These are phyloP conservation scores for Torulaspora globosa DNA, from an alignment of 1,139 yeast genomes.

Conservation along the genomic window DNA sequence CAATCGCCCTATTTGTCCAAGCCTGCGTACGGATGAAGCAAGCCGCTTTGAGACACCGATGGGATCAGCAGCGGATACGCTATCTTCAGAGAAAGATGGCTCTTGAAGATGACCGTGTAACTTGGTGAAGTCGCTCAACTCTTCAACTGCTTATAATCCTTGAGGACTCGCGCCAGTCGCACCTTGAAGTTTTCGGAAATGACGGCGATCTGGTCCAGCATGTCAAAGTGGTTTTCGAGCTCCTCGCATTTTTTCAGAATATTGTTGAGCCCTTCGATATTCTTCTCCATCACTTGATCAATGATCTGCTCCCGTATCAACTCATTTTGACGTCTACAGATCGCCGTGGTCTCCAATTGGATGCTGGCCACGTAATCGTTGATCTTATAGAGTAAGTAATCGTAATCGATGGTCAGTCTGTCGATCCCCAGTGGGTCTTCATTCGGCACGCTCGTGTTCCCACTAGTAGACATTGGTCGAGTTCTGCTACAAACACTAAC, in stretches of 20 bases:
- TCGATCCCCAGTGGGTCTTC: conserved; percentile 64
- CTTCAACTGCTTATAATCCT: conserved; percentile 19
- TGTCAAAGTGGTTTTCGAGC: conserved; percentile 59
- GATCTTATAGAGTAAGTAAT: conserved; percentile 58
- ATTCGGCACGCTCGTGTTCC: conserved; percentile 14
- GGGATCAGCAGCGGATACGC: conserved; percentile 29
- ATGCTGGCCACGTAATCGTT: conserved; percentile 47
- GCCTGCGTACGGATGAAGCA: conserved; percentile 33
- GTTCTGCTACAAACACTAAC: neutral
- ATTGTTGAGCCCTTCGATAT: conserved; percentile 44
- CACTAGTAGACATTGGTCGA: conserved; percentile 3
- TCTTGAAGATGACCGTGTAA: conserved; percentile 25
- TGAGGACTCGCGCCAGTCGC: conserved; percentile 23
- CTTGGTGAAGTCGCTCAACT: conserved; percentile 23
- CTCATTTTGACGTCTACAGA: conserved; percentile 36
- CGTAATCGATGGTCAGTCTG: conserved; percentile 56
- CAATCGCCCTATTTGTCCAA: conserved; percentile 30
- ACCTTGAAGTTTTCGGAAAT: conserved; percentile 32
- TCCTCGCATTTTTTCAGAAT: conserved; percentile 50
- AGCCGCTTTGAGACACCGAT: conserved; percentile 24
- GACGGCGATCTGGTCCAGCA: conserved; percentile 55
- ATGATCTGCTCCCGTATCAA: conserved; percentile 38
- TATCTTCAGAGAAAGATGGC: conserved; percentile 32
- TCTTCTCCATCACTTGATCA: conserved; percentile 41
- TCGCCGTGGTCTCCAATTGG: conserved; percentile 39